phyloP scores from a whole-genome alignment of 2,329 filamentous ascomycete genomes.

The Hymenoscyphus albidus region DNA sequence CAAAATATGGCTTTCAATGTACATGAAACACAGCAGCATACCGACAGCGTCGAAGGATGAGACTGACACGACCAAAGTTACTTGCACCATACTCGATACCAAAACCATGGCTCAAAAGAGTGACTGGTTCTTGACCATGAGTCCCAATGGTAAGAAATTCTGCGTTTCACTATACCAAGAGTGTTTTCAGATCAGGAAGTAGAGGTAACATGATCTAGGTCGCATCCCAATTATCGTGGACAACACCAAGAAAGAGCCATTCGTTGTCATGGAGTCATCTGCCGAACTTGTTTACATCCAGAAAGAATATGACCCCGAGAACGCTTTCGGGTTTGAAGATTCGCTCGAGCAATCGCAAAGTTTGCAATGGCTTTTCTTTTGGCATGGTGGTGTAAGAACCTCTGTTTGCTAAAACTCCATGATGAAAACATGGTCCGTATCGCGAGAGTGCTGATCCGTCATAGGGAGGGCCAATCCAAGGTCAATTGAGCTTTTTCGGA shows the following conservation, averaged over 20 bases:
- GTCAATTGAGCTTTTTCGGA: conserved; percentile 14
- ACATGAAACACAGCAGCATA: conserved; percentile 28
- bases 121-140: conserved; percentile 48
- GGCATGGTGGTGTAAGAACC: too few relatives aligned
- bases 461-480: conserved; percentile 6
- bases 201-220: conserved; percentile 17
- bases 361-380: conserved; percentile 54
- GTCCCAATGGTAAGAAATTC: conserved; percentile 40
- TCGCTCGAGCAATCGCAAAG: conserved; percentile 46
- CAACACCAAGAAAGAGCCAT: conserved; percentile 46
- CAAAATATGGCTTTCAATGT: conserved; percentile 47
- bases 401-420: conserved; percentile 36
- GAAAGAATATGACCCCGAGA: conserved; percentile 45
- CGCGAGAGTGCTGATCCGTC: not conserved
- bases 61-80: conserved; percentile 18
- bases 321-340: conserved; percentile 49
- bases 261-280: conserved; percentile 50
- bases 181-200: conserved; percentile 18
- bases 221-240: conserved; percentile 50
- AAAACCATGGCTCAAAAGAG: conserved; percentile 52
- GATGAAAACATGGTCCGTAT: conserved; percentile 21
- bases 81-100: conserved; percentile 15
- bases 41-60: too few relatives aligned
- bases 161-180: too few relatives aligned
- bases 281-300: conserved; percentile 52